Base-by-base conservation (phyloP, 805 yeast genomes). In the Yarrowia sp. region DNA sequence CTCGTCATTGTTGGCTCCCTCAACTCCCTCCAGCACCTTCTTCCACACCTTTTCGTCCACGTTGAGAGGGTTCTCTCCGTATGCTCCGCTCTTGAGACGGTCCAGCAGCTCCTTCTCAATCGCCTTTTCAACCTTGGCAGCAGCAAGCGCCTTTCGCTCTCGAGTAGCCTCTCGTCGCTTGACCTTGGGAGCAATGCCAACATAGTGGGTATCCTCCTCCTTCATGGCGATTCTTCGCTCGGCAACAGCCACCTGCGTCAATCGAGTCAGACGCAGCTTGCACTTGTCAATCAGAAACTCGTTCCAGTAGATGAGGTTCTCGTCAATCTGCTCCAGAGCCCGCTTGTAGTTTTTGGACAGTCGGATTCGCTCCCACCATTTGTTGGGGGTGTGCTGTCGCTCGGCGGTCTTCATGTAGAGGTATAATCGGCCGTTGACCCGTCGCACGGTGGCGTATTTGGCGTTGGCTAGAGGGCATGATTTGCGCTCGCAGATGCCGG, bases 21-120 rank as follows among this genome's bases (percentile, higher is more conserved):
- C 93, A 71, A 87, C 88, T 65, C 87, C 86, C 64, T 83, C 83
- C 79, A 95, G 84, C 28, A 95, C 96, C 79, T 87, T 90, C 83
- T 88, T 88, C 99, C 99, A 95, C 67, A 95, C 86, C 78, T 87
- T 87, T 73, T 93, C 97, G 72, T 95, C 98, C 41, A 95, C 98
- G 73, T 95, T 95, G 74, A 95, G 81, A 65, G 99, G 99, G 76
- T 93, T 90, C 74, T 95, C 98, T 69, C 99, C 99, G 74, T 95
- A 95, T 1, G 98, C 98, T 67, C 99, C 99, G 73, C 93, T 86
- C 85, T 95, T 95, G 73, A 95, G 84, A 77, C 99, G 86, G 64
- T 92, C 97, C 73, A 95, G 81, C 69, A 95, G 83, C 77, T 95
- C 99, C 78, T 91, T 91, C 77, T 95, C 99, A 71, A 95, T 95